phyloP scores from a whole-genome alignment of 2,329 filamentous ascomycete species.

The Talaromyces islandicus region DNA sequence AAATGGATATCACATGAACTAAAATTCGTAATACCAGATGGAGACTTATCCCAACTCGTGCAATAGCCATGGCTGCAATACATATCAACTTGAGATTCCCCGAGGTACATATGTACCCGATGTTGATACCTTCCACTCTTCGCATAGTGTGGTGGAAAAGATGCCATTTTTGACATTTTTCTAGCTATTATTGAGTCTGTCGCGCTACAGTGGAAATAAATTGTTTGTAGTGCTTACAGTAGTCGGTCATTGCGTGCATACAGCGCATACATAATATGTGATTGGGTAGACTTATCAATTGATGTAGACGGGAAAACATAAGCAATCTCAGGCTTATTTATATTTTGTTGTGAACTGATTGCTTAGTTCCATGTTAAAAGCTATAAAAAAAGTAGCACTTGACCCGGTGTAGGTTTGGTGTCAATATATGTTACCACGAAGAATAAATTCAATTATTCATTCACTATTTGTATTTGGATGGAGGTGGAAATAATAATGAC shows the following conservation, averaged over 20 bases:
- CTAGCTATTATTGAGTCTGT: background rate
- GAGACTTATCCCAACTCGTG: background rate
- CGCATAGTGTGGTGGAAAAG: background rate
- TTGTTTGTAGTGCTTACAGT: background rate
- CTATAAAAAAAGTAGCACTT: background rate
- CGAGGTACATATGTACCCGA: background rate
- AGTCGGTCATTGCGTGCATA: background rate
- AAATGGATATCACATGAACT: background rate
- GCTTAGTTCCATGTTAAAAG: background rate
- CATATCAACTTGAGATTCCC: background rate
- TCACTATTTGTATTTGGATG: background rate
- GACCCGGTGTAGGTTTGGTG: too few relatives aligned
- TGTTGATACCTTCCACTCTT: background rate
- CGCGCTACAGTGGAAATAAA: background rate
- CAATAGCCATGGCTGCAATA: background rate
- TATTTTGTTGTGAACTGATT: background rate
- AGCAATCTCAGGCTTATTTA: background rate
- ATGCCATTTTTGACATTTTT: background rate
- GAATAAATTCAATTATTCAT: background rate
- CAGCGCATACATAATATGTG: background rate
- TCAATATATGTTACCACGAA: background rate
- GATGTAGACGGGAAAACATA: too few relatives aligned
- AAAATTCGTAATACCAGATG: background rate
- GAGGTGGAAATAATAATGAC: background rate
- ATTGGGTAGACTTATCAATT: background rate